phyloP scores from a whole-genome alignment of 108 stramenopile genomes.

The Conticribra guillardii region DNA sequence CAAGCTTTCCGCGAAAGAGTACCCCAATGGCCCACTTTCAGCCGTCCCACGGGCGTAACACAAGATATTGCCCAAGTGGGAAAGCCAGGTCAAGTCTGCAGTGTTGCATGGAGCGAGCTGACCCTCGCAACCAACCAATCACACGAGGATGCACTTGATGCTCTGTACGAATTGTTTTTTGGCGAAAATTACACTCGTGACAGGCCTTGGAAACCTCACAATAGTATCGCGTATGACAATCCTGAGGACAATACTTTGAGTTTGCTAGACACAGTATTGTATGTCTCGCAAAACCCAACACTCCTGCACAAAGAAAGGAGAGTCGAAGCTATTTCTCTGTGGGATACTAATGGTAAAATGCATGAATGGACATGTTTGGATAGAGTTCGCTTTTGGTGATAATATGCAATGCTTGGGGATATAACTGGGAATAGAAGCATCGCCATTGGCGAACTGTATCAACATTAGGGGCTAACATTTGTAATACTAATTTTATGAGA shows the following conservation, averaged over 20 bases:
- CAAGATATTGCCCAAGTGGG: slow-evolving; percentile 50
- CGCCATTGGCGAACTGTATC: no score
- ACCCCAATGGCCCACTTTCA: slow-evolving; percentile 48
- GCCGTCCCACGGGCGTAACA: slow-evolving; percentile 39
- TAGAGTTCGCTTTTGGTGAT: slow-evolving; percentile 30
- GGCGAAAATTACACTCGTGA: slow-evolving; percentile 11
- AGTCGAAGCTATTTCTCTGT: slow-evolving; percentile 49
- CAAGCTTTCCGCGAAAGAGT: slow-evolving; percentile 1
- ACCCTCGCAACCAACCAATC: slow-evolving; percentile 41
- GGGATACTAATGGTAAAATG: slow-evolving; percentile 55
- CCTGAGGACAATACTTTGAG: slow-evolving; percentile 47
- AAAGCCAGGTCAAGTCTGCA: slow-evolving; percentile 53
- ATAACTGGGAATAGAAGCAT: no score
- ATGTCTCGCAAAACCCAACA: slow-evolving; percentile 38
- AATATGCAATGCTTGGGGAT: no score
- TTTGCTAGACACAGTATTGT: slow-evolving; percentile 44
- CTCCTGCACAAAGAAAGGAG: slow-evolving; percentile 43
- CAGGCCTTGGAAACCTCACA: slow-evolving; percentile 59
- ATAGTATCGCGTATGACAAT: slow-evolving; percentile 57
- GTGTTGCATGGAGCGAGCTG: slow-evolving; percentile 56
- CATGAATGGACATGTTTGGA: slow-evolving; percentile 53
- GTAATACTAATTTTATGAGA: no score
- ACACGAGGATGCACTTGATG: slow-evolving; percentile 51
- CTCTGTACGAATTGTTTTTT: slow-evolving; percentile 41
- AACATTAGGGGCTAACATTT: no score